Evolutionary conservation across 257 asterid genomes (phyloP), one percentile per base, ranked within the genome.

Genomic region (Salvia hispanica): DNA sequence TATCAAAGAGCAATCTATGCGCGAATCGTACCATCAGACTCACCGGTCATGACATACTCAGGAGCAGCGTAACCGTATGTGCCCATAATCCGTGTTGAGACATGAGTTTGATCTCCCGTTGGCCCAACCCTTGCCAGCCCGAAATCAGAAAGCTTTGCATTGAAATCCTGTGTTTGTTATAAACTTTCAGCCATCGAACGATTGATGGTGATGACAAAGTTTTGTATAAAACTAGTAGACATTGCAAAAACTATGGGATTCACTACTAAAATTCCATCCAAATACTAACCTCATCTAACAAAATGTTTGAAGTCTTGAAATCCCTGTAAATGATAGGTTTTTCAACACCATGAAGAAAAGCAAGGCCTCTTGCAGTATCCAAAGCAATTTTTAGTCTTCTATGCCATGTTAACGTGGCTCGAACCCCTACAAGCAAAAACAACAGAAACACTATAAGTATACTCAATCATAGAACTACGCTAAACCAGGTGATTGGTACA

Each of bases 41-140:
- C 77, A 94, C 99, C 97, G 2, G 97, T 93, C 99, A 90, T 90
- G 76, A 93, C 86, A 73, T 92, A 92, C 79, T 92, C 98, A 0
- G 98, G 98, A 73, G 98, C 97, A 48, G 98, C 97, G 75, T 93
- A 93, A 36, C 98, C 97, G 21, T 88, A 88, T 43, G 98, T 93
- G 60, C 98, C 98, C 97, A 90, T 85, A 18, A 93, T 91, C 14
- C 96, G 85, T 56, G 97, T 88, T 16, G 97, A 86, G 45, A 90
- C 98, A 52, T 93, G 98, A 28, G 96, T 90, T 82, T 90, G 90
- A 82, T 88, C 96, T 59, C 96, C 98, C 42, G 85, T 82, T 7
- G 97, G 98, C 50, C 98, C 98, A 39, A 84, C 86, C 76, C 86
- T 83, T 15, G 97, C 97, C 68, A 93, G 82, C 66, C 98, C 98